A percentile compares a stretch with the other conserved stretches of the same genome.
phyloP scores from a whole-genome alignment of 257 asterid genomes.

The Penstemon davidsonii region DNA sequence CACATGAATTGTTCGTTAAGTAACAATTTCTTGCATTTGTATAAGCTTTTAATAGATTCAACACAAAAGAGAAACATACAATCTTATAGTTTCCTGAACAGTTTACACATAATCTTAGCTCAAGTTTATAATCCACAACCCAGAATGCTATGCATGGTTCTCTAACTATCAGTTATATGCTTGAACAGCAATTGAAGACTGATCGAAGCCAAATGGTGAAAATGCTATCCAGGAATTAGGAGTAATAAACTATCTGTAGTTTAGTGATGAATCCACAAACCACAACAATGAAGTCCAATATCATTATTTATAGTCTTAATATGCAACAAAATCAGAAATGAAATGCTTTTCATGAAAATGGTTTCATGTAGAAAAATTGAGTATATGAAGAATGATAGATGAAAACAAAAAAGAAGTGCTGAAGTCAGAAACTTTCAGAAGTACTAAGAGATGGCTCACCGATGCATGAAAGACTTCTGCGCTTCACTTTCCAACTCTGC shows the following conservation, averaged over 20 bases:
- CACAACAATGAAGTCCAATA: too few relatives aligned
- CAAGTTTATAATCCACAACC: constrained; percentile 20
- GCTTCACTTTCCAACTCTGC: constrained; percentile 94
- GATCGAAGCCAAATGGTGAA: background rate
- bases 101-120: constrained; percentile 6
- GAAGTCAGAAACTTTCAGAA: constrained; percentile 1
- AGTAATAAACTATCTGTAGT: too few relatives aligned
- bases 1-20: constrained; percentile 11
- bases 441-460: constrained; percentile 49
- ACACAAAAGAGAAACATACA: background rate
- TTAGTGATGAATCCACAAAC: too few relatives aligned
- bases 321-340: too few relatives aligned
- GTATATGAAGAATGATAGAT: background rate
- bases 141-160: constrained; percentile 10
- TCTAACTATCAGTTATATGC: constrained; percentile 5
- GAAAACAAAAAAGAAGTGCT: constrained; percentile 10
- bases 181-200: constrained; percentile 6
- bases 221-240: background rate
- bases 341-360: too few relatives aligned
- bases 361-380: too few relatives aligned
- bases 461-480: constrained; percentile 96
- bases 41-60: constrained; percentile 13
- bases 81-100: background rate
- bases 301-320: too few relatives aligned
- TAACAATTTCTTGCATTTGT: constrained; percentile 3